Percentiles rank a stretch among this genome's conserved stretches.
phyloP scores from a whole-genome alignment of 345 rosid genomes.

The Citrus inodora region DNA sequence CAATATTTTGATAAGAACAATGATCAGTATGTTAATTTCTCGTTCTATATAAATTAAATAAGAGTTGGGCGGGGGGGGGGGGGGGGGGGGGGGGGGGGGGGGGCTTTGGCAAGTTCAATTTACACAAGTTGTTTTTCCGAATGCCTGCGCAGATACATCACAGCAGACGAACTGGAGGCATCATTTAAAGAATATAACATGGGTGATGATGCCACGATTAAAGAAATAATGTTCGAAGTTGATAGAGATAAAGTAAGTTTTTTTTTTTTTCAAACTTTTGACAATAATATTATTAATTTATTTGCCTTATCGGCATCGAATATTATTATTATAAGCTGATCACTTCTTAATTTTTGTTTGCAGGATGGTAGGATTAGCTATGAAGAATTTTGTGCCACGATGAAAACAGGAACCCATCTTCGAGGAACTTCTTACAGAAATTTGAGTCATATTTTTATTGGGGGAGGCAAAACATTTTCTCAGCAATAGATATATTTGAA shows the following conservation, averaged over 20 bases:
- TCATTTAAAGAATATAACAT: conserved; percentile 82
- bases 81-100: no score
- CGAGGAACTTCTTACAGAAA: conserved; percentile 13
- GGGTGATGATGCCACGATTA: conserved; percentile 75
- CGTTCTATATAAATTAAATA: no score
- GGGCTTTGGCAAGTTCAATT: no score
- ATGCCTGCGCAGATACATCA: conserved; percentile 54
- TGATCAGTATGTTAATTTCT: conserved; percentile 1
- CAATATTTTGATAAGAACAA: conserved; percentile 82
- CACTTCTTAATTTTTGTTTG: neutral
- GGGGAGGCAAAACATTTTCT: no score
- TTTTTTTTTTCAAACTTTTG: neutral
- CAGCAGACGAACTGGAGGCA: conserved; percentile 69
- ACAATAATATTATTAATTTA: neutral
- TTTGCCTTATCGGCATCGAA: no score
- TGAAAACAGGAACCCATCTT: conserved; percentile 74
- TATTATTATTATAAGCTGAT: no score
- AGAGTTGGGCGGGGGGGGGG: no score
- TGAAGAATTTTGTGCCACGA: conserved; percentile 77
- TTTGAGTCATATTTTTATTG: no score
- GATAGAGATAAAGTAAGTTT: conserved; percentile 77
- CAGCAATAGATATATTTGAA: no score
- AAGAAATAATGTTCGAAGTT: conserved; percentile 82
- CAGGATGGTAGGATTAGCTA: conserved; percentile 90
- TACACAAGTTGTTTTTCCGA: no score